Base-by-base conservation (phyloP, 352 stramenopile species). In the Phytophthora europaea region DNA sequence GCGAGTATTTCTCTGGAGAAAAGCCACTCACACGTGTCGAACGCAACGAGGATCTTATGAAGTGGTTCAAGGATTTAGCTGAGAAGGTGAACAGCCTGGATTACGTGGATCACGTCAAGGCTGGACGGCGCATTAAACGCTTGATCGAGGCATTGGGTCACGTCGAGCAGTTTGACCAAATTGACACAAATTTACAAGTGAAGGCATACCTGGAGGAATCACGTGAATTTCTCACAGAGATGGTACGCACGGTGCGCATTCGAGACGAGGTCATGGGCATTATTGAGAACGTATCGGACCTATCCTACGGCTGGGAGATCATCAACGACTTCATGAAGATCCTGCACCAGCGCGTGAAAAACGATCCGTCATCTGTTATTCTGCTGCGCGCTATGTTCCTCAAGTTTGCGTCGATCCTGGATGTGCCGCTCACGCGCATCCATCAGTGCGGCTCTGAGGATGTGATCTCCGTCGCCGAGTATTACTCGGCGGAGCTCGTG, bases 81-180 rank as follows among this genome's bases (percentile, higher is more conserved):
- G 88, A 91, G 34, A 97, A 98, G 69, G 94, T 99, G 47, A 87
- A 94, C 57, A 91, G 82, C 40, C 77, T 99, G 18, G 90, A 98
- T 67, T 94, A 97, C 65, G 87, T 92, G 9, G 91, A 98, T 71
- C 93, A 98, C 65, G 89, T 98, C n/a, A 95, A 98, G 53, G 94
- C 94, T 48, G 96, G 96, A 7, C 88, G 96, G 9, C 95, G 94
- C 58, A 98, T 99, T 76, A 98, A 99, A 76, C 90, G 95, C 5
- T 80, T 98, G 10, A 97, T 99, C 55, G 84, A 97, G 73, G 96
- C 94, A 0, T 79, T 99, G 58, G 89, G 94, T 22, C 94, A 99
- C 60, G 94, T 99, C n/a, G 95, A 99, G 73, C 91, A 98, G 70
- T 98, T 98, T 80, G 96, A 99, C 69, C 90, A 98, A 67, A 97